These are phyloP conservation scores for Daldinia childiae DNA, from an alignment of 495 filamentous ascomycete genomes.

Conservation along the genomic window DNA sequence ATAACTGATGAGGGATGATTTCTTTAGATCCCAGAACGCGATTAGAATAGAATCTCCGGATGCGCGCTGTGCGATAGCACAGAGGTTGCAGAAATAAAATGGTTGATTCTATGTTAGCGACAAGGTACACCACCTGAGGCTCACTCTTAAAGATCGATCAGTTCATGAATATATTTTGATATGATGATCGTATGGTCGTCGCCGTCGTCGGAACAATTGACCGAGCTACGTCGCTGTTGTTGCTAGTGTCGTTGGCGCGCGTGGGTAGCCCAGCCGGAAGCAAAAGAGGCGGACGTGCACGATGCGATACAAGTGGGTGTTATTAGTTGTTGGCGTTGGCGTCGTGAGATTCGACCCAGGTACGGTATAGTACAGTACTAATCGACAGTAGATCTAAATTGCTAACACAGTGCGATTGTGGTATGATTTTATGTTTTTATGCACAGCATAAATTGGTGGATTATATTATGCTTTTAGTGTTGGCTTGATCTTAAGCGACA, in stretches of 20 bases:
- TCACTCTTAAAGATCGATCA: neutral
- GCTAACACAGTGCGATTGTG: constrained; percentile 17
- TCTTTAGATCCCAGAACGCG: constrained; percentile 2
- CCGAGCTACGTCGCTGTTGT: constrained; percentile 5
- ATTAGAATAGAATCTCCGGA: neutral
- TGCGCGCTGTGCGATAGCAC: neutral
- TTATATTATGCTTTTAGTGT: constrained; percentile 27
- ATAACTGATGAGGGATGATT: neutral
- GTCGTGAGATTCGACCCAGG: constrained; percentile 32
- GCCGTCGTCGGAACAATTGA: constrained; percentile 25
- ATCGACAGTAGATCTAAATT: neutral
- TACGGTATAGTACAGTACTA: constrained; percentile 18
- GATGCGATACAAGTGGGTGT: constrained; percentile 38
- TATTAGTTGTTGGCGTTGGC: constrained; percentile 24
- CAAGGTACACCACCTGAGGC: neutral
- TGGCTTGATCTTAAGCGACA: constrained; percentile 25
- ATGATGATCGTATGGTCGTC: neutral
- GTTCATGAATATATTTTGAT: constrained; percentile 12
- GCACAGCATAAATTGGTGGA: constrained; percentile 14
- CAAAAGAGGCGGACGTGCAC: constrained; percentile 33
- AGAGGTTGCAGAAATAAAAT: neutral
- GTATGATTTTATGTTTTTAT: constrained; percentile 21
- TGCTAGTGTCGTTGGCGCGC: constrained; percentile 26
- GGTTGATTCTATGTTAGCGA: neutral
- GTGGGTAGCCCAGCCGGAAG: constrained; percentile 17